Evolutionary conservation across 495 filamentous ascomycete species (phyloP), one percentile per base, ranked within the genome.

Genomic region (Xylaria sp.): DNA sequence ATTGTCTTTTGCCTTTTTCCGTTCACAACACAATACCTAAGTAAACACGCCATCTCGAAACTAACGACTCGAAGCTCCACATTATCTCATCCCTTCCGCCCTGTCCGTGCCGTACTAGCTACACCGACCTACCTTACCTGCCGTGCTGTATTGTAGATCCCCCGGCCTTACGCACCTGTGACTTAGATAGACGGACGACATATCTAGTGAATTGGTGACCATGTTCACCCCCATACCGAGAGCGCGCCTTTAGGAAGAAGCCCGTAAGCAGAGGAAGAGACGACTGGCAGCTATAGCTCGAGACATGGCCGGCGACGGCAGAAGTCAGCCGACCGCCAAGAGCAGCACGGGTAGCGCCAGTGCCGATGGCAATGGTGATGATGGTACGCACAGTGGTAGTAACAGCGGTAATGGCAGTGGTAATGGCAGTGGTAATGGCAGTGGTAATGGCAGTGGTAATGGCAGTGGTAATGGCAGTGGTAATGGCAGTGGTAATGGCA

Each of bases 201-300:
- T 11, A 59, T 59, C 31, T 5, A 11, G n/a, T n/a, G n/a, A 15
- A 11, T n/a, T 46, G 5, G 33, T 26, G 19, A 14, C 26, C 44
- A 70, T 70, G 68, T 37, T 70, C 59, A 66, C 43, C 50, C 61
- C 69, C n/a, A 50, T 71, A 33, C 19, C 24, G 19, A 43, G 31
- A 66, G 69, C 68, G 59, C 68, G 68, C 50, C 61, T 71, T 26
- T 71, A 71, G 69, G 48, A 66, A 66, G 69, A 71, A 66, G 61
- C 69, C 31, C 69, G 69, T 35, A 58, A 58, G 37, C 37, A 68
- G 66, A 69, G 44, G 61, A 48, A 44, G 61, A 57, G 44, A 44
- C 52, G 26, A 17, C 19, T 61, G 26, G 37, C 29, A 7, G 29
- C 21, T 24, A 48, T 7, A 59, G 52, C 29, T 21, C 15, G 24